A percentile compares a stretch with the other conserved stretches of the same genome.
phyloP scores from a whole-genome alignment of 2,329 filamentous ascomycete species.

The Fusarium nisikadoi region DNA sequence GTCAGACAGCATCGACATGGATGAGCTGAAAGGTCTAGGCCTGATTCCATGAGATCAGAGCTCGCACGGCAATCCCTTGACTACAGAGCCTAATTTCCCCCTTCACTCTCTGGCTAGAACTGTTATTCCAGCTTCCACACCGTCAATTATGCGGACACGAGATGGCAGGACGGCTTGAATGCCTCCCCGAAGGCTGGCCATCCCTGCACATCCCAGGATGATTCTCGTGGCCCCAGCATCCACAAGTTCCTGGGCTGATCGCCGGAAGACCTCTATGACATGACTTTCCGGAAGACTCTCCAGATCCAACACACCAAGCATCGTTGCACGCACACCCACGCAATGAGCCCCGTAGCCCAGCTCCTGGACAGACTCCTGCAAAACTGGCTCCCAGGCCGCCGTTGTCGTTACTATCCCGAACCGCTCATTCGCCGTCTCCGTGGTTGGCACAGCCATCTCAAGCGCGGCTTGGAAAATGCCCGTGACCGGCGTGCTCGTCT shows the following conservation, averaged over 20 bases:
- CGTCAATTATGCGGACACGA: background rate
- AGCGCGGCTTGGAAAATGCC: background rate
- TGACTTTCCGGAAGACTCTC: background rate
- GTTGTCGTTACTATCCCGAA: background rate
- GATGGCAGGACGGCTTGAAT: background rate
- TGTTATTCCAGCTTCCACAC: background rate
- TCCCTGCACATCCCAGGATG: background rate
- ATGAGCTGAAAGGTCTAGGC: background rate
- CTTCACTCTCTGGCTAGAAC: background rate
- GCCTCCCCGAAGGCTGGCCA: background rate
- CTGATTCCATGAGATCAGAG: background rate
- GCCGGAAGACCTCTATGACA: background rate
- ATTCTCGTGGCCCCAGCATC: background rate
- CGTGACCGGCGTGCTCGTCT: background rate
- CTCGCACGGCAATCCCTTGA: background rate
- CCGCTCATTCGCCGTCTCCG: background rate
- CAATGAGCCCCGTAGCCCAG: background rate
- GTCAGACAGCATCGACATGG: background rate
- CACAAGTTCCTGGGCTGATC: background rate
- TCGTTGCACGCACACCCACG: background rate
- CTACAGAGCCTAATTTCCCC: background rate
- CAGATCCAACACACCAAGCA: background rate
- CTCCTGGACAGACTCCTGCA: background rate
- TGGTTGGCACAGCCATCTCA: background rate
- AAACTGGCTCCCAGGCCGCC: background rate